These are phyloP conservation scores for Malassezia nana DNA, from an alignment of 1,284 basidiomycete genomes.

Conservation along the genomic window DNA sequence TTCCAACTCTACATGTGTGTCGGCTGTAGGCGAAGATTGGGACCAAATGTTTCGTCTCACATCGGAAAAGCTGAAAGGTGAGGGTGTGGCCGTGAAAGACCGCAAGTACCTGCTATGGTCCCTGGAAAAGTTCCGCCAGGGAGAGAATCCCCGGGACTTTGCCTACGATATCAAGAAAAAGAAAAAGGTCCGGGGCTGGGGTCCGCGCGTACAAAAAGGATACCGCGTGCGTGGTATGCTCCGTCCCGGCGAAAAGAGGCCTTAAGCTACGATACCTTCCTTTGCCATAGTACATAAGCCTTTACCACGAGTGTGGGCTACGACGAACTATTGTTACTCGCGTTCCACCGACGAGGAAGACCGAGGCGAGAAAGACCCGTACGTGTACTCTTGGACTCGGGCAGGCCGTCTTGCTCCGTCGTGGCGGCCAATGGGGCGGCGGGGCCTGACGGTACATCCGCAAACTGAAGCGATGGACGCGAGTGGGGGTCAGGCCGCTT, in stretches of 20 bases:
- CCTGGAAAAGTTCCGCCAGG: constrained; percentile 64
- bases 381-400: neutral
- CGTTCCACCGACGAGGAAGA: neutral
- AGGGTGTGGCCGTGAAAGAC: constrained; percentile 59
- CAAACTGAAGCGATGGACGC: neutral
- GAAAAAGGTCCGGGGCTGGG: constrained; percentile 62
- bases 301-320: neutral
- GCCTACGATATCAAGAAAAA: constrained; percentile 59
- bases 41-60: constrained; percentile 59
- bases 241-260: constrained; percentile 36
- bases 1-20: constrained; percentile 27
- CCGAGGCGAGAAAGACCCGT: neutral
- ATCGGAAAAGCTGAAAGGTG: constrained; percentile 57
- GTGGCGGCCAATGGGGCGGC: neutral
- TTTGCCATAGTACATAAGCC: neutral
- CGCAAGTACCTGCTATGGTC: constrained; percentile 65
- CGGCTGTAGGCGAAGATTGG: constrained; percentile 54
- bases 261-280: neutral
- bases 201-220: constrained; percentile 64
- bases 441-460: neutral
- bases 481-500: neutral
- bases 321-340: neutral
- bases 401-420: neutral
- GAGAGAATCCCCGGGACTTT: constrained; percentile 55
- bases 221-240: constrained; percentile 34